A percentile compares a stretch with the other conserved stretches of the same genome.
Evolutionary conservation across 1,284 basidiomycete genomes (phyloP).

Genomic region (Apiotrichum domesticum): DNA sequence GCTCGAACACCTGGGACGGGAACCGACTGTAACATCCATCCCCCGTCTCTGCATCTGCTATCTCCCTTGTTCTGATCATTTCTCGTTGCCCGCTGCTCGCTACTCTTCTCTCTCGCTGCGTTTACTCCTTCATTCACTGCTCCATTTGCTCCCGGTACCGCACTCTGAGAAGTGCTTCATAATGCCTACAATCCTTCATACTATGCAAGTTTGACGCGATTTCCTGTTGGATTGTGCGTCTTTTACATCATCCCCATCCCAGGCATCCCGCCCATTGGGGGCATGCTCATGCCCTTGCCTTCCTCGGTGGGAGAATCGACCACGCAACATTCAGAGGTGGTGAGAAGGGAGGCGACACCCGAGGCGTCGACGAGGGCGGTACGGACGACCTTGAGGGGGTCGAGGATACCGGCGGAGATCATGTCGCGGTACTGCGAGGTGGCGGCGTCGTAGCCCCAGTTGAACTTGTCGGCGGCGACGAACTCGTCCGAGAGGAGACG

Average conservation of each 20-base stretch:
- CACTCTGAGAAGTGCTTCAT: slow-evolving; percentile 4
- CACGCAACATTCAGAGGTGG: slow-evolving; percentile 87
- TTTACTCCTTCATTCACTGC: no score
- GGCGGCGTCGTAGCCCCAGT: slow-evolving; percentile 84
- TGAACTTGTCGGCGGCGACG: slow-evolving; percentile 55
- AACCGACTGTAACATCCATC: no score
- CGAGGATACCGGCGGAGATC: slow-evolving; percentile 89
- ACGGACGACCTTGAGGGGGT: slow-evolving; percentile 85
- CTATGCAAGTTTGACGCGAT: background rate
- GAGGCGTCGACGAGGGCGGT: slow-evolving; percentile 83
- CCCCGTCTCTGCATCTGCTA: no score
- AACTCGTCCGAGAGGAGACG: slow-evolving; percentile 56
- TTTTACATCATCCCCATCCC: slow-evolving; percentile 49
- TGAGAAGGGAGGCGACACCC: slow-evolving; percentile 80
- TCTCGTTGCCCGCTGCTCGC: no score
- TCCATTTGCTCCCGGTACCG: no score
- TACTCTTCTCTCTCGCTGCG: no score
- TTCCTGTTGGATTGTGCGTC: background rate
- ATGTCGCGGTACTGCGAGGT: slow-evolving; percentile 91
- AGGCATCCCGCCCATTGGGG: slow-evolving; percentile 45
- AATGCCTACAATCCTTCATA: slow-evolving; percentile 5
- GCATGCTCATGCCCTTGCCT: slow-evolving; percentile 49
- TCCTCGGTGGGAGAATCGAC: slow-evolving; percentile 72
- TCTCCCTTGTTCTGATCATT: no score
- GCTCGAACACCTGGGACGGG: no score